Evolutionary conservation across 2,329 filamentous ascomycete genomes (phyloP).

Genomic region (Pezicula radicicola): DNA sequence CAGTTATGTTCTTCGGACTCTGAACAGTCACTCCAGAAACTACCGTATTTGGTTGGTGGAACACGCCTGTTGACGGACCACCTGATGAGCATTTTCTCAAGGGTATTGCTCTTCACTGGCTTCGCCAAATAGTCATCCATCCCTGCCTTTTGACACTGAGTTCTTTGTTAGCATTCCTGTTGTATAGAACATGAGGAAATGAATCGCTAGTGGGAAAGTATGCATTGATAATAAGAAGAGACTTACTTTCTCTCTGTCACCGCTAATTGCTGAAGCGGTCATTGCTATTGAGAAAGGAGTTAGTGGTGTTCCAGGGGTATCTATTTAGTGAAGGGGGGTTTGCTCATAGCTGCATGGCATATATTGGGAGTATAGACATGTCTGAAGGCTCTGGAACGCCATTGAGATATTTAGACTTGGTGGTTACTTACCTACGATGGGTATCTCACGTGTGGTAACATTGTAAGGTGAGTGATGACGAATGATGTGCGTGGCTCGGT

Average conservation of each 20-base stretch:
- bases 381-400: too few species aligned
- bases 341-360: too few species aligned
- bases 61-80: conserved; percentile 53
- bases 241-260: conserved; percentile 61
- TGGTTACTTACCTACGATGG: conserved; percentile 49
- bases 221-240: too few species aligned
- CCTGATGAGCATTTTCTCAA: conserved; percentile 70
- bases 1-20: conserved; percentile 21
- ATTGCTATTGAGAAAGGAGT: conserved; percentile 46
- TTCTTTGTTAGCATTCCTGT: too few species aligned
- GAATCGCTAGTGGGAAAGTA: too few species aligned
- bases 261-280: conserved; percentile 76
- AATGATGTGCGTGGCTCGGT: conserved; percentile 71
- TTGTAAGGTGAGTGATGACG: conserved; percentile 66
- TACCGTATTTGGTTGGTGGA: conserved; percentile 6
- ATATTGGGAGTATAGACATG: too few species aligned
- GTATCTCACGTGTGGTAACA: conserved; percentile 55
- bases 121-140: conserved; percentile 79
- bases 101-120: conserved; percentile 64
- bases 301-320: too few species aligned
- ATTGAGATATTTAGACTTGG: too few species aligned
- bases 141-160: conserved; percentile 59
- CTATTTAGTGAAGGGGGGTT: too few species aligned
- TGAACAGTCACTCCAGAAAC: conserved; percentile 20
- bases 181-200: too few species aligned